Evolutionary conservation across 2,329 filamentous ascomycete genomes (phyloP).

Genomic region (Lasiodiplodia sp.): DNA sequence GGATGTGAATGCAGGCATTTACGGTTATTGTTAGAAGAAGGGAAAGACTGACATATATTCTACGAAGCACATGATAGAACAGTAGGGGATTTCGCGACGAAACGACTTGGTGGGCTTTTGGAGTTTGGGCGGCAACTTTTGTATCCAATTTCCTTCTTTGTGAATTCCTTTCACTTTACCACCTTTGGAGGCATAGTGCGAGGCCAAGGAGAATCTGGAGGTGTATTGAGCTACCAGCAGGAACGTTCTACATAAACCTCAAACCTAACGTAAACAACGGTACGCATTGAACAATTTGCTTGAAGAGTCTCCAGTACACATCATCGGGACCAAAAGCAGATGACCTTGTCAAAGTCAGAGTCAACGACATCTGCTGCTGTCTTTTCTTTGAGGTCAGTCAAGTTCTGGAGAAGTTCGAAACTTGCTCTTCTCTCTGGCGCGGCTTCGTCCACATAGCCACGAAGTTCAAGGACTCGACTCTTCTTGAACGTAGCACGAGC

Average conservation of each 20-base stretch:
- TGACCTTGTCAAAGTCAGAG: slow-evolving; percentile 22
- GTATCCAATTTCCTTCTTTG: background rate
- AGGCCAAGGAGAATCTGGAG: background rate
- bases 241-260: background rate
- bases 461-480: background rate
- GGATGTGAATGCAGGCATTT: background rate
- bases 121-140: background rate
- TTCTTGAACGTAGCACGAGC: slow-evolving; percentile 24
- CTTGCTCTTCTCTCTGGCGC: background rate
- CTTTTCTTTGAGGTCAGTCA: background rate
- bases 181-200: background rate
- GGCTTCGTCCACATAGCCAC: background rate
- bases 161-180: background rate
- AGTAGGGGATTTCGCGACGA: background rate
- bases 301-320: background rate
- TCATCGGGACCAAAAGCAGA: slow-evolving; percentile 30
- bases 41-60: background rate
- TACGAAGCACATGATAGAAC: background rate
- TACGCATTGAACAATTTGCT: background rate
- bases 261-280: background rate
- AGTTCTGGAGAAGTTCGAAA: background rate
- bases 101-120: background rate
- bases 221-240: background rate
- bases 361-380: background rate
- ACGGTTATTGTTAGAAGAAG: background rate